phyloP scores from a whole-genome alignment of 108 stramenopile genomes.

The Parmales sp. region DNA sequence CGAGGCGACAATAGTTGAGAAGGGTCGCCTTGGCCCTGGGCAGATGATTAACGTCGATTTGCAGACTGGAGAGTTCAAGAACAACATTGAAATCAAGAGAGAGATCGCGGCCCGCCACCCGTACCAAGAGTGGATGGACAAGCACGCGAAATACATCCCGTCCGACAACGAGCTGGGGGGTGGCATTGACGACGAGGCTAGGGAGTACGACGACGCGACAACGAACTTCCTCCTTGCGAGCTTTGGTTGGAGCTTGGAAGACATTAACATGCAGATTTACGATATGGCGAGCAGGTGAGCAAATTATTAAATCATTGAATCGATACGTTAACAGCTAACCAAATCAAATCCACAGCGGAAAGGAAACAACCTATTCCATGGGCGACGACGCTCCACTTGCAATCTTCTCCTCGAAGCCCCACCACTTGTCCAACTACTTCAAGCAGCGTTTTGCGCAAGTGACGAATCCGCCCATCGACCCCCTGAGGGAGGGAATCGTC shows the following conservation, averaged over 20 bases:
- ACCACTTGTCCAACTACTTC: constrained; percentile 89
- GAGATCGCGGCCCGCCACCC: constrained; percentile 78
- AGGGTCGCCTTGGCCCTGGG: constrained; percentile 90
- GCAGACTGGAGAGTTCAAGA: constrained; percentile 71
- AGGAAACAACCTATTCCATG: constrained; percentile 96
- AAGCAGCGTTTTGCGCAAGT: constrained; percentile 85
- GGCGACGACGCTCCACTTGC: constrained; percentile 94
- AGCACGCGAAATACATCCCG: constrained; percentile 54
- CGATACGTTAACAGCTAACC: too few species aligned
- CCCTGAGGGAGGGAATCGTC: constrained; percentile 87
- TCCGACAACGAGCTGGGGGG: constrained; percentile 33
- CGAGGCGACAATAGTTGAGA: constrained; percentile 68
- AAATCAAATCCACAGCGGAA: constrained; percentile 49
- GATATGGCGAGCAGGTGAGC: constrained; percentile 93
- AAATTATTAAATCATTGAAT: too few species aligned
- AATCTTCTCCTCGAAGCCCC: constrained; percentile 72
- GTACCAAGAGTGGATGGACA: constrained; percentile 74
- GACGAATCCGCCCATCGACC: constrained; percentile 96
- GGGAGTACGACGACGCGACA: constrained; percentile 67
- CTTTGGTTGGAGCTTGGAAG: constrained; percentile 91
- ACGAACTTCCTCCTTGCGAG: constrained; percentile 65
- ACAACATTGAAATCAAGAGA: constrained; percentile 85
- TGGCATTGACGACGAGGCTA: constrained; percentile 9
- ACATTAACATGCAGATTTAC: constrained; percentile 90
- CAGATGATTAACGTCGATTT: constrained; percentile 94